Conservation (phyloP, 805 yeast genomes). For the Jamesozyma lodderae region DNA sequence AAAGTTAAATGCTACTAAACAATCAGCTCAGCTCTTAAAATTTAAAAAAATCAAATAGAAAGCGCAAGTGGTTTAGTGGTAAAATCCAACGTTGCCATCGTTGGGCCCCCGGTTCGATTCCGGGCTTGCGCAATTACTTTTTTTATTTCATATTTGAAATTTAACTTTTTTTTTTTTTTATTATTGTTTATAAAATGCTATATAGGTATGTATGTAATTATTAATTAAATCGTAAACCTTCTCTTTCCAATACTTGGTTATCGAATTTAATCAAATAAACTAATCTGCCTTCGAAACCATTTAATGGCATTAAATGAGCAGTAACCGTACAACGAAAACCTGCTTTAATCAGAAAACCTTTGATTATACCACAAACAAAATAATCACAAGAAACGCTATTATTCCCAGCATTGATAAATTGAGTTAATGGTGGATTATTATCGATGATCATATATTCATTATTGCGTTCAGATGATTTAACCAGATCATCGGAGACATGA, state of each 20-base stretch:
- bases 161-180: too few relatives aligned
- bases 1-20: too few relatives aligned
- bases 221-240: conserved; percentile 33
- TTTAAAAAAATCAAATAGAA: too few relatives aligned
- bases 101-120: too few relatives aligned
- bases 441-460: conserved; percentile 76
- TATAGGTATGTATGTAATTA: too few relatives aligned
- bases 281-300: conserved; percentile 49
- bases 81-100: too few relatives aligned
- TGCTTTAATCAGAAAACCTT: conserved; percentile 66
- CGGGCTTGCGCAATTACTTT: too few relatives aligned
- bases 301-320: conserved; percentile 67
- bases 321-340: conserved; percentile 66
- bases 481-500: conserved; percentile 66
- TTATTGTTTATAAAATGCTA: too few relatives aligned
- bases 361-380: conserved; percentile 78
- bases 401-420: conserved; percentile 60
- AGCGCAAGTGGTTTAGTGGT: too few relatives aligned
- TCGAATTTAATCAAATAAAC: conserved; percentile 71
- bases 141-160: too few relatives aligned
- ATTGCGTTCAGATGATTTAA: conserved; percentile 58
- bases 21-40: too few relatives aligned
- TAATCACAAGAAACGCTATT: conserved; percentile 70
- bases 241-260: conserved; percentile 46
- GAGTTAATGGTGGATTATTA: conserved; percentile 56